Evolutionary conservation across 352 stramenopile genomes (phyloP).

Genomic region (Globisporangium recalcitrans): DNA sequence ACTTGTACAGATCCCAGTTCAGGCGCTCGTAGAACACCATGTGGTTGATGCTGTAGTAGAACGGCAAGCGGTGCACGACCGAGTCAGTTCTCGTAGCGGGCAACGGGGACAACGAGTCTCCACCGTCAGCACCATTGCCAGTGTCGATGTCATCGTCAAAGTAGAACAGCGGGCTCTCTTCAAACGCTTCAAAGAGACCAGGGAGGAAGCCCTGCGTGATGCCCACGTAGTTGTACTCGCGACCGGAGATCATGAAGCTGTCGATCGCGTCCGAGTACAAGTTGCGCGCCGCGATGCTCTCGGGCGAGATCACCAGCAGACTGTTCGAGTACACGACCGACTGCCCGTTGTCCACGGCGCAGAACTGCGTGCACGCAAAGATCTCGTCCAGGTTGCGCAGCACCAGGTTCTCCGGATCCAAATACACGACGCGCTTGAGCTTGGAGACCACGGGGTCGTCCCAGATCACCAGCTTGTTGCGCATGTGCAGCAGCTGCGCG

Average conservation of each 20-base stretch:
- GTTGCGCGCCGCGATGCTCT: slow-evolving; percentile 59
- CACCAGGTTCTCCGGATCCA: slow-evolving; percentile 78
- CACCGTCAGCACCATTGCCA: slow-evolving; percentile 18
- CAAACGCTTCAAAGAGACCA: slow-evolving; percentile 74
- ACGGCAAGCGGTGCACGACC: slow-evolving; percentile 66
- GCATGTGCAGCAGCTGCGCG: slow-evolving; percentile 76
- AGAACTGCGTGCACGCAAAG: slow-evolving; percentile 74
- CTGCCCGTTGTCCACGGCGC: slow-evolving; percentile 76
- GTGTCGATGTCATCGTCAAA: slow-evolving; percentile 38
- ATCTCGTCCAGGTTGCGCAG: slow-evolving; percentile 80
- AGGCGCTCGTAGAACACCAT: slow-evolving; percentile 87
- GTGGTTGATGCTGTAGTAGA: slow-evolving; percentile 87
- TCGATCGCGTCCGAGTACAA: slow-evolving; percentile 81
- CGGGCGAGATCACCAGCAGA: slow-evolving; percentile 72
- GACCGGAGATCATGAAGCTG: slow-evolving; percentile 77
- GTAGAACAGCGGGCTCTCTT: slow-evolving; percentile 75
- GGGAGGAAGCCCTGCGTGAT: slow-evolving; percentile 79
- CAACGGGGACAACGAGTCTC: slow-evolving; percentile 18
- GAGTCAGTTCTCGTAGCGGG: slow-evolving; percentile 29
- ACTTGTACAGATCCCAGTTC: slow-evolving; percentile 86
- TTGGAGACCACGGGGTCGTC: slow-evolving; percentile 59
- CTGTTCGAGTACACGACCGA: slow-evolving; percentile 79
- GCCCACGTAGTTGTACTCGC: slow-evolving; percentile 78
- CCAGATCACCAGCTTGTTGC: slow-evolving; percentile 80
- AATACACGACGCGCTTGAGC: slow-evolving; percentile 67